A percentile compares a stretch with the other conserved stretches of the same genome.
Conservation (phyloP, 768 basidiomycete genomes). For the Mycena galopus region DNA sequence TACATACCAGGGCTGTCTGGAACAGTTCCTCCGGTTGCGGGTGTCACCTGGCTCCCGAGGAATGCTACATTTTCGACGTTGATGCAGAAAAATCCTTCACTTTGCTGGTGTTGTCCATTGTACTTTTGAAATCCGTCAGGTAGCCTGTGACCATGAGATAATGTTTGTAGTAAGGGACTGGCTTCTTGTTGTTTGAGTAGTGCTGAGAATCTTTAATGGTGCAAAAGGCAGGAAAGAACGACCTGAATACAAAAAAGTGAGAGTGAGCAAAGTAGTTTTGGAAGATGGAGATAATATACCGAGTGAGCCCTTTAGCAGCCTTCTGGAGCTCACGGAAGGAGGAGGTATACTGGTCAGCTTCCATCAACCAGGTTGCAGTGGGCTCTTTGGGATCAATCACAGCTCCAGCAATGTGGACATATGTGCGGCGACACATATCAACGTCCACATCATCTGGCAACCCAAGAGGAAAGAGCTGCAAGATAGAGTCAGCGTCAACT, state of each 20-base stretch:
- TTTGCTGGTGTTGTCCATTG: neutral
- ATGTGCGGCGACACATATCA: neutral
- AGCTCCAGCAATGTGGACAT: neutral
- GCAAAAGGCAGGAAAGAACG: neutral
- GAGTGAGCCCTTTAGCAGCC: neutral
- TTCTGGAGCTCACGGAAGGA: neutral
- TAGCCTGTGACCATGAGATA: neutral
- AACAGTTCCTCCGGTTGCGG: no score
- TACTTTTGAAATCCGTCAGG: neutral
- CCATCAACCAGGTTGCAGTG: neutral
- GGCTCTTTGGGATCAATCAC: neutral
- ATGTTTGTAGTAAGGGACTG: conserved; percentile 3
- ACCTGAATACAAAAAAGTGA: neutral
- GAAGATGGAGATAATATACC: neutral
- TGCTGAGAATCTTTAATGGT: neutral
- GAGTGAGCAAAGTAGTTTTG: neutral
- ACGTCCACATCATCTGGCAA: neutral
- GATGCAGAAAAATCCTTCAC: no score
- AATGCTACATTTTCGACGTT: no score
- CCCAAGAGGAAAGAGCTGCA: neutral
- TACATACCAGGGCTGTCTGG: no score
- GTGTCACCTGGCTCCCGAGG: no score
- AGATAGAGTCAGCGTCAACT: neutral
- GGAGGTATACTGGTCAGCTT: conserved; percentile 4
- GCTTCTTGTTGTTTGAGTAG: conserved; percentile 1